These are phyloP conservation scores for Mycosphaerella sp. DNA, from an alignment of 2,329 filamentous ascomycete genomes.

Conservation along the genomic window DNA sequence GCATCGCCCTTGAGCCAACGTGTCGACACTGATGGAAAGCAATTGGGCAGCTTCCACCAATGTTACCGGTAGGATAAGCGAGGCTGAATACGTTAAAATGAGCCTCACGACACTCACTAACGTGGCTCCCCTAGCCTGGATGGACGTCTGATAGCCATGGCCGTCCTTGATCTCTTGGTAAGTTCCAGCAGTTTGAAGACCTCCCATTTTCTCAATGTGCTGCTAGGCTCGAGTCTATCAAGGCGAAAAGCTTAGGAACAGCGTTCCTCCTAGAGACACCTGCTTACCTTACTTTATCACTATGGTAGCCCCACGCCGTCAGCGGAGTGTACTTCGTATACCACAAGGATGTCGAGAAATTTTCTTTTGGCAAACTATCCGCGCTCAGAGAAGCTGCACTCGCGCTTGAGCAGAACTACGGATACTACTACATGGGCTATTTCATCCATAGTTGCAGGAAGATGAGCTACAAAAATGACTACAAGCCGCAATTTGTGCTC, in stretches of 20 bases:
- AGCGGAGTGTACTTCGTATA: constrained; percentile 82
- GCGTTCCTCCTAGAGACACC: too few relatives aligned
- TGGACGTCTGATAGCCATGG: constrained; percentile 66
- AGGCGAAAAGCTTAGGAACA: too few relatives aligned
- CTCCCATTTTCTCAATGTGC: too few relatives aligned
- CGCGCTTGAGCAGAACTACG: constrained; percentile 61
- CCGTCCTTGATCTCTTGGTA: constrained; percentile 64
- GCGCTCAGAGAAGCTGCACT: constrained; percentile 67
- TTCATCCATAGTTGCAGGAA: constrained; percentile 77
- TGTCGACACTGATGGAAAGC: constrained; percentile 45
- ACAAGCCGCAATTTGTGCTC: constrained; percentile 65
- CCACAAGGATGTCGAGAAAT: constrained; percentile 63
- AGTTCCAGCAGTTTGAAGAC: too few relatives aligned
- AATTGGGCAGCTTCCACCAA: constrained; percentile 70
- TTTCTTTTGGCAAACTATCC: constrained; percentile 67
- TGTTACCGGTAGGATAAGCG: constrained; percentile 39
- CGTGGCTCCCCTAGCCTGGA: constrained; percentile 51
- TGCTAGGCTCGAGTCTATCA: too few relatives aligned
- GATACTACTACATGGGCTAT: constrained; percentile 65
- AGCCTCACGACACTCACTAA: constrained; percentile 32
- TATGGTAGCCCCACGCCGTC: constrained; percentile 55
- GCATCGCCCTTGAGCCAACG: constrained; percentile 55
- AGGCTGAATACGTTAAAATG: constrained; percentile 31
- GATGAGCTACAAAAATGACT: constrained; percentile 81
- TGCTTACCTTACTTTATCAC: too few relatives aligned